Percentiles rank a stretch among this genome's conserved stretches.
phyloP scores from a whole-genome alignment of 805 yeast species.

The Hanseniaspora guilliermondii region DNA sequence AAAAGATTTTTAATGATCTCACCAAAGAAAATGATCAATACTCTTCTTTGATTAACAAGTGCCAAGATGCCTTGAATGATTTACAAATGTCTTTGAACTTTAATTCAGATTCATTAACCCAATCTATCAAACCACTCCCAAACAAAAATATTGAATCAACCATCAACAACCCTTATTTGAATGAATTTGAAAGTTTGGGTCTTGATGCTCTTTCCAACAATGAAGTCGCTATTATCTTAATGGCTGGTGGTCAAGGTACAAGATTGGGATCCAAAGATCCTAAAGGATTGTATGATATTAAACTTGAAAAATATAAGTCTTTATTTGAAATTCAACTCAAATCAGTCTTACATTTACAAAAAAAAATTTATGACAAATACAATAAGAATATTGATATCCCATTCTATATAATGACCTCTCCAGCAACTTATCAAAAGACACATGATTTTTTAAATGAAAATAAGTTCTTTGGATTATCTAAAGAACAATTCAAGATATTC shows the following conservation, averaged over 20 bases:
- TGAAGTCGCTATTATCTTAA: constrained; percentile 75
- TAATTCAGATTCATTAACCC: constrained; percentile 18
- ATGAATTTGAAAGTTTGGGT: constrained; percentile 45
- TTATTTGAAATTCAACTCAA: constrained; percentile 91
- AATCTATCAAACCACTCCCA: constrained; percentile 40
- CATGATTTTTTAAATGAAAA: constrained; percentile 53
- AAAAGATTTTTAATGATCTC: constrained; percentile 19
- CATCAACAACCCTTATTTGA: constrained; percentile 22
- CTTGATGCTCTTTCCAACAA: constrained; percentile 52
- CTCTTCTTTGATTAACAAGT: constrained; percentile 25
- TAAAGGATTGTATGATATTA: constrained; percentile 86
- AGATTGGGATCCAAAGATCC: constrained; percentile 82
- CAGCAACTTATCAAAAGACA: constrained; percentile 68
- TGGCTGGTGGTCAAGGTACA: constrained; percentile 99
- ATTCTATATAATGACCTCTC: constrained; percentile 93
- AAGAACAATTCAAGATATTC: constrained; percentile 58
- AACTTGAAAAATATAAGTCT: constrained; percentile 70
- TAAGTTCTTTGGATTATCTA: constrained; percentile 56
- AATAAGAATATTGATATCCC: constrained; percentile 32
- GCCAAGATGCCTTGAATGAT: constrained; percentile 32
- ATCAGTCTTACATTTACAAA: constrained; percentile 53
- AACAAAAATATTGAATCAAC: constrained; percentile 41
- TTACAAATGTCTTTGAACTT: constrained; percentile 17
- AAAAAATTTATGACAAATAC: constrained; percentile 30
- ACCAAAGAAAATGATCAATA: background rate